Conservation (phyloP, 352 stramenopile genomes). For the Pythium plurisporium region DNA sequence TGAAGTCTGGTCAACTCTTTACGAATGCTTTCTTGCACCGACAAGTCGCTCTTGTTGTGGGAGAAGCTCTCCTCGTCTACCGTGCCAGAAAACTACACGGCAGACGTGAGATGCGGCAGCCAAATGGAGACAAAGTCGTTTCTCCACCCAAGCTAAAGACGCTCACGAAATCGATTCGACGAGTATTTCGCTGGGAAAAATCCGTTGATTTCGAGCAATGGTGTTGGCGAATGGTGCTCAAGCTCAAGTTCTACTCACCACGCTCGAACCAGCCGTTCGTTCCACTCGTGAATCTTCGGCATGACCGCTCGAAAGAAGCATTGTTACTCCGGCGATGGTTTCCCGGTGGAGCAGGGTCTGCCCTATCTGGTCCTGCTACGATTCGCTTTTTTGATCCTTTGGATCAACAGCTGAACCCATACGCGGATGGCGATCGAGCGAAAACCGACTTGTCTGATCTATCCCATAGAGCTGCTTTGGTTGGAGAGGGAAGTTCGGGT, state of each 20-base stretch:
- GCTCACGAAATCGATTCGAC: conserved; percentile 68
- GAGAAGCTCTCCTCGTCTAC: conserved; percentile 70
- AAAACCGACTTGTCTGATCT: no score
- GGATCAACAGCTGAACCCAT: conserved; percentile 26
- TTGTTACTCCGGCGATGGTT: conserved; percentile 79
- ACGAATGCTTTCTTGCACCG: conserved; percentile 68
- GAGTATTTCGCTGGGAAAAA: conserved; percentile 56
- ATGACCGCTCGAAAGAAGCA: conserved; percentile 66
- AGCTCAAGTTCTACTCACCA: conserved; percentile 78
- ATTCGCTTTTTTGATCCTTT: conserved; percentile 57
- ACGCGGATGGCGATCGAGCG: neutral
- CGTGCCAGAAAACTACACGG: conserved; percentile 40
- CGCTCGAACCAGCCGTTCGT: conserved; percentile 62
- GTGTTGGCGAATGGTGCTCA: conserved; percentile 84
- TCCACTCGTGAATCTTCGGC: conserved; percentile 62
- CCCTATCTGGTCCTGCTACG: conserved; percentile 4
- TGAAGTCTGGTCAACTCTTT: conserved; percentile 59
- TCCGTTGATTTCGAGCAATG: conserved; percentile 77
- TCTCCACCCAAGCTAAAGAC: conserved; percentile 25
- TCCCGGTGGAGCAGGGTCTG: conserved; percentile 28
- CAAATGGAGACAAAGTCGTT: conserved; percentile 1
- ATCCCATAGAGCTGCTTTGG: conserved; percentile 19
- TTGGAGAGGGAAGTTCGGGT: conserved; percentile 19
- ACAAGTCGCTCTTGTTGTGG: conserved; percentile 72
- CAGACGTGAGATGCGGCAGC: conserved; percentile 4